These are phyloP conservation scores for Saksenaea vasiformis DNA, from an alignment of 371 early-diverging fungal genomes.

Conservation along the genomic window DNA sequence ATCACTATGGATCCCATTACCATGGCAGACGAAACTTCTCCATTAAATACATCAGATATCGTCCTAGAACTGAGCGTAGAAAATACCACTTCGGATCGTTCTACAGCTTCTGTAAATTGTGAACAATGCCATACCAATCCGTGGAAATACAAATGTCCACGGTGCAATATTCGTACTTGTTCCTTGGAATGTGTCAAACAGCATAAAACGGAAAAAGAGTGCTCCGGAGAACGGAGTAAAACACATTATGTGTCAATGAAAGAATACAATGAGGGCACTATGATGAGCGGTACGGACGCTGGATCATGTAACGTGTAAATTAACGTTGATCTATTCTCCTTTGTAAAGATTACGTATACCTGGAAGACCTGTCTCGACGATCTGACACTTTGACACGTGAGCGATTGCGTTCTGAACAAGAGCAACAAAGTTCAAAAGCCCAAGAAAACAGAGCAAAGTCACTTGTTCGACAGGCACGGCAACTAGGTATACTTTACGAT, in stretches of 20 bases:
- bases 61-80: background rate
- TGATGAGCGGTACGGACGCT: constrained; percentile 64
- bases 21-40: background rate
- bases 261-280: constrained; percentile 53
- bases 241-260: constrained; percentile 58
- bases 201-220: constrained; percentile 60
- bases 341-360: constrained; percentile 45
- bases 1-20: background rate
- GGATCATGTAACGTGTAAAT: no score
- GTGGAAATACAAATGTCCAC: constrained; percentile 73
- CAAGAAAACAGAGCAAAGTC: constrained; percentile 11
- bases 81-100: background rate
- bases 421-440: constrained; percentile 10
- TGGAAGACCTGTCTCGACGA: constrained; percentile 44
- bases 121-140: constrained; percentile 34
- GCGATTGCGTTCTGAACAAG: constrained; percentile 15
- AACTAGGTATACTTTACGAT: constrained; percentile 26
- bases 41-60: background rate
- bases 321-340: no score
- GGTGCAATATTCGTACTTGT: constrained; percentile 63
- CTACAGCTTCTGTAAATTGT: constrained; percentile 16
- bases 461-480: constrained; percentile 24
- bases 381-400: constrained; percentile 39
- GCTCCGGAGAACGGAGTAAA: constrained; percentile 67
- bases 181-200: constrained; percentile 65